Conservation (phyloP, 805 yeast genomes). For the Schizosaccharomyces japonicus region DNA sequence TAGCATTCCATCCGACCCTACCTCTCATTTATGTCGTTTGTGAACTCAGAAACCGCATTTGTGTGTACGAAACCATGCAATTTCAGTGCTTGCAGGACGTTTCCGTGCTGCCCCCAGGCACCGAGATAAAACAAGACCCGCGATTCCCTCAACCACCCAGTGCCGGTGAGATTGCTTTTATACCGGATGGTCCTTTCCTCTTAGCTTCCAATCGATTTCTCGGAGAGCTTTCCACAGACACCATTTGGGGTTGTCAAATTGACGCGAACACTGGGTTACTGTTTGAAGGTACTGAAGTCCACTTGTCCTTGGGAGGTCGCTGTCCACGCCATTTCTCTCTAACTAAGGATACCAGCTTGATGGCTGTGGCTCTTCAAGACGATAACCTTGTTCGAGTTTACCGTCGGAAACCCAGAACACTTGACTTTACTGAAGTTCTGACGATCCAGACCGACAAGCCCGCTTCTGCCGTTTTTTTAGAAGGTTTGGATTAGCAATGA, state of each 20-base stretch:
- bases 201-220: slow-evolving; percentile 1
- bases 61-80: neutral
- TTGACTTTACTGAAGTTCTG: neutral
- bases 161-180: neutral
- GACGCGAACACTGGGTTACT: neutral
- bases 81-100: slow-evolving; percentile 1
- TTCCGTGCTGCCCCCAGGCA: neutral
- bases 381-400: neutral
- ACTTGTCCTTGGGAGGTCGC: neutral
- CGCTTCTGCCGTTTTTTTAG: neutral
- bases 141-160: slow-evolving; percentile 1
- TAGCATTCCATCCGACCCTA: neutral
- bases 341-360: neutral
- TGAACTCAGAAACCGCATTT: neutral
- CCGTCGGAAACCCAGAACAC: neutral
- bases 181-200: slow-evolving; percentile 1
- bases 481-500: neutral
- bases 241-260: neutral
- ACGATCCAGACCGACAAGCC: neutral
- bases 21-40: neutral
- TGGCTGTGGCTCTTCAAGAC: slow-evolving; percentile 1
- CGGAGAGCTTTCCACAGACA: neutral
- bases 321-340: neutral
- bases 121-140: neutral
- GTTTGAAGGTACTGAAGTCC: neutral